Base-by-base conservation (phyloP, 192 early-diverging fungal genomes). In the Paraglomus brasilianum region DNA sequence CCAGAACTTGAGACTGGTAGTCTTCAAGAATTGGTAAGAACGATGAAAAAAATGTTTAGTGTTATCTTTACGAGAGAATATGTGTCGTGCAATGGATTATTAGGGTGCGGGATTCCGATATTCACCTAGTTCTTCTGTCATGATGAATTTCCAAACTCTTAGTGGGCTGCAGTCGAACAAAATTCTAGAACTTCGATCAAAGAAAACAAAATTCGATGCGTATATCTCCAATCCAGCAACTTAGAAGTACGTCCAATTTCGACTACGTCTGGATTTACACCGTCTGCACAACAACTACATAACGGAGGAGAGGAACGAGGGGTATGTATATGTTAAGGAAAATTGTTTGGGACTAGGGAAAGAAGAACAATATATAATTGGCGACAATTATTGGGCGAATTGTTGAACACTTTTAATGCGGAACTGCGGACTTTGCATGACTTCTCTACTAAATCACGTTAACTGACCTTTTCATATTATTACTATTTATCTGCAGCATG, bases 131-230 rank as follows among this genome's bases (percentile, higher is more conserved):
- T 30, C 46, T 48, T 17, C 22, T 59, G 46, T 8, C 59, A 19
- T 5, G 66, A 21, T 56, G 66, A 30, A 30, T 2, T 30, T 30
- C 30, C 30, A 30, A 30, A 30, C 30, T 52, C 47, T 22, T 73
- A 87, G 81, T 92, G 89, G 90, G 70, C 84, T 38, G 82, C 75
- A 68, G 74, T 86, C 10, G 90, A 92, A 69, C 77, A 80, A 53
- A 80, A 85, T 15, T 71, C 83, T 53, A 87, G 79, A 78, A 81
- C 80, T 22, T 75, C 75, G 36, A 88, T 90, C 64, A 80, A 77
- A 57, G 86, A 92, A 73, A 86, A 85, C 56, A 92, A 90, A 74
- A 80, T 92, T 59, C 81, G 84, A 49, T 90, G 88, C 57, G 80
- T 81, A 13, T 85, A 81, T 65, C 75, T 85, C 15, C 74, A 80